phyloP scores from a whole-genome alignment of 169 alveolate species.

The Perkinsus marinus region DNA sequence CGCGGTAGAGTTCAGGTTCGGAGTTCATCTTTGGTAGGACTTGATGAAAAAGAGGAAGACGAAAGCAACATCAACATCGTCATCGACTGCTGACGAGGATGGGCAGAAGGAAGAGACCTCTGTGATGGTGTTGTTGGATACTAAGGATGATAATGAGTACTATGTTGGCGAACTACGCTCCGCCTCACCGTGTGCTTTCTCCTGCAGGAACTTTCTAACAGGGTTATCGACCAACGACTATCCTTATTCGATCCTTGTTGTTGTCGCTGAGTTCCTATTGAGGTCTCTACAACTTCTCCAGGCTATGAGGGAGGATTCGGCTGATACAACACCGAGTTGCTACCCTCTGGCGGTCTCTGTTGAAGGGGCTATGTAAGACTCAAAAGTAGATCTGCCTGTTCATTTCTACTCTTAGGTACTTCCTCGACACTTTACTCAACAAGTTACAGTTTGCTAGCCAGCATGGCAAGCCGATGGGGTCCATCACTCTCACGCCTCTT shows the following conservation, averaged over 20 bases:
- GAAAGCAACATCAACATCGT: background rate
- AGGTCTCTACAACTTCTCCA: background rate
- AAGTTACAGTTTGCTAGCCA: background rate
- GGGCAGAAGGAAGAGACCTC: background rate
- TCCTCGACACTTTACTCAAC: background rate
- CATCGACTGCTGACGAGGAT: background rate
- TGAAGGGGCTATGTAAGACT: background rate
- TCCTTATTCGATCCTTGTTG: background rate
- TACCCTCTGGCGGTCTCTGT: background rate
- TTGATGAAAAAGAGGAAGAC: background rate
- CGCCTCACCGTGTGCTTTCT: background rate
- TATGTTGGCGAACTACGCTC: background rate
- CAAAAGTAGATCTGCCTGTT: background rate
- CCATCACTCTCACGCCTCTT: background rate
- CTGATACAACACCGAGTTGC: background rate
- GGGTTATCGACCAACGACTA: background rate
- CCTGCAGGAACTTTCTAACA: background rate
- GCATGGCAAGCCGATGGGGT: background rate
- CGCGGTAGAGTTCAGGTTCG: background rate
- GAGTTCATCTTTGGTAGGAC: background rate
- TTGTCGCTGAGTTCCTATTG: background rate
- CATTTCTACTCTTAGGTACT: background rate
- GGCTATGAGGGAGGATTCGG: background rate
- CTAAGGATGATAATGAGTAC: background rate
- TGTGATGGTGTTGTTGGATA: background rate